Base-by-base conservation (phyloP, 2,329 filamentous ascomycete species). In the Alternaria ventricosa region DNA sequence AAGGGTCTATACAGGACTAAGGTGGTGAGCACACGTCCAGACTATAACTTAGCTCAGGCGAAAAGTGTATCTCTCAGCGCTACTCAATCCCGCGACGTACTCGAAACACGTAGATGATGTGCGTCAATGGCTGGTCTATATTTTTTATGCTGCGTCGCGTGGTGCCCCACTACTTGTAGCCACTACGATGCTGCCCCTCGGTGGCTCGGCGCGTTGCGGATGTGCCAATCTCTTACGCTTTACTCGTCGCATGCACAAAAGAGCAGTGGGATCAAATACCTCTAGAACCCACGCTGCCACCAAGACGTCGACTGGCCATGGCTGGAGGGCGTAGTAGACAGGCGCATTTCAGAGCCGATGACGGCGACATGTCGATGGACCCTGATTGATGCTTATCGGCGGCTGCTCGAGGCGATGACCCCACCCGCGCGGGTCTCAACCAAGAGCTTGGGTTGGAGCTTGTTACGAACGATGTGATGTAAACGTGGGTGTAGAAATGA, bases 351-450 rank as follows among this genome's bases (percentile, higher is more conserved):
- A 69, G 62, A 66, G 73, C 75, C 74, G 76, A 78, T 76, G 75
- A 75, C 72, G 71, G 73, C 73, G 70, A 74, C 76, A 79, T 76
- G 53, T 60, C 65, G 49, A 55, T 61, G 63, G 68, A 70, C 67
- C 68, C 69, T 65, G 58, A 64, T 53, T 59, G 55, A 23, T 63
- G 66, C 72, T 76, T 72, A 73, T 75, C 72, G 66, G 61, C 67
- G 66, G 63, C 61, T 61, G 64, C 55, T 60, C 12, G 11, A 63
- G 57, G 63, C 54, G 57, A 59, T 55, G 58, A 71, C 66, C 71
- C 73, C 71, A 70, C 74, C 65, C 60, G 28, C 60, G 64, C 62
- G 61, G 69, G 65, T 63, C 63, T 59, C 65, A 60, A 62, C 66
- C 64, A 54, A 33, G 56, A 27, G 67, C 65, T 63, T 55, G 51